phyloP scores from a whole-genome alignment of 352 stramenopile genomes.

The Phytophthora boehmeriae region DNA sequence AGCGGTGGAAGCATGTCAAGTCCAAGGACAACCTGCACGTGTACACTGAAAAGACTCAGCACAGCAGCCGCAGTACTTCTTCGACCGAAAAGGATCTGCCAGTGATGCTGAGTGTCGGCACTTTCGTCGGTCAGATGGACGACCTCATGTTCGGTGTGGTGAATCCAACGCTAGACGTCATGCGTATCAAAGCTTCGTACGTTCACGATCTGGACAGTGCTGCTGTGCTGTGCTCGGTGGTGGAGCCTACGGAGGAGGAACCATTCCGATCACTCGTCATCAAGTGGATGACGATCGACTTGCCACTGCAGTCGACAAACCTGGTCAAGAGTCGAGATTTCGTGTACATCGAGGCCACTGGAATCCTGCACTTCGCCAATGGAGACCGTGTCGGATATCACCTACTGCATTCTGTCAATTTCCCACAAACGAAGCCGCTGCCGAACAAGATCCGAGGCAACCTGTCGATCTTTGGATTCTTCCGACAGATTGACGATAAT shows the following conservation, averaged over 20 bases:
- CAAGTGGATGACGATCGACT: conserved; percentile 26
- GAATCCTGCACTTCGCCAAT: conserved; percentile 7
- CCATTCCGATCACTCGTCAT: conserved; percentile 23
- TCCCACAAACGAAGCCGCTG: conserved; percentile 19
- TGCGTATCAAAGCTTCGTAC: conserved; percentile 25
- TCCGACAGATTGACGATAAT: conserved; percentile 13
- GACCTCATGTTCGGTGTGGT: conserved; percentile 30
- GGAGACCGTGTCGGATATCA: conserved; percentile 34
- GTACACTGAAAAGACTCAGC: conserved; percentile 35
- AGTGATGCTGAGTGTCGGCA: conserved; percentile 16
- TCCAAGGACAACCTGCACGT: conserved; percentile 50
- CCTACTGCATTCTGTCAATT: conserved; percentile 30
- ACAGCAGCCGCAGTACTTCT: not conserved
- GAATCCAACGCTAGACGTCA: conserved; percentile 22
- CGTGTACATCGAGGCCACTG: conserved; percentile 25
- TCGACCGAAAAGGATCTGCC: conserved; percentile 1
- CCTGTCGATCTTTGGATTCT: conserved; percentile 35
- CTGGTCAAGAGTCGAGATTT: conserved; percentile 28
- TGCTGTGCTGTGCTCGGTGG: conserved; percentile 13
- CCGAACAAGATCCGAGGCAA: conserved; percentile 17
- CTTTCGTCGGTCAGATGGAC: conserved; percentile 17
- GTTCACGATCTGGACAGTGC: conserved; percentile 17
- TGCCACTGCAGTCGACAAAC: conserved; percentile 7
- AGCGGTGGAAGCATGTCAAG: conserved; percentile 46
- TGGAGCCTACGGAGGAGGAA: conserved; percentile 16